Base-by-base conservation (phyloP, 2,329 filamentous ascomycete genomes). In the Diaporthe sp. region DNA sequence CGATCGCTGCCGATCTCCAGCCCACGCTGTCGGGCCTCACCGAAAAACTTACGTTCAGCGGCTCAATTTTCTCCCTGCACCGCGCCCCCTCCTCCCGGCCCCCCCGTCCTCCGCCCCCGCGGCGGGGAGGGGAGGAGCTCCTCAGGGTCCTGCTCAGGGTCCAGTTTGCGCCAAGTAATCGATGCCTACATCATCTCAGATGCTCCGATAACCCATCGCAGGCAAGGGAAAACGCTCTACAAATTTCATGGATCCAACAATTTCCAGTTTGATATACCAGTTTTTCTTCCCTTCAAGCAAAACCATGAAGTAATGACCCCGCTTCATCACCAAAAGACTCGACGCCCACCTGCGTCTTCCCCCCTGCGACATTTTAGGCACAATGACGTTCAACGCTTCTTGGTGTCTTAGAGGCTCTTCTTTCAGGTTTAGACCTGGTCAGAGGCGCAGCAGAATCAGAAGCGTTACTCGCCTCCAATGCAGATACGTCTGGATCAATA, bases 31-130 rank as follows among this genome's bases (percentile, higher is more conserved):
- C 73, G 71, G 73, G 56, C 58, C 66, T 71, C 50, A 47, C 73
- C 71, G 73, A 73, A 53, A 59, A 73, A 71, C 73, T 73, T 68
- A 73, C 71, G 73, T 73, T 73, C 35, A 19, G n/a, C 27, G 71
- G 63, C 58, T 66, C 44, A 55, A 58, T 35, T 22, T 71, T 73
- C 42, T 59, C 58, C 65, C 44, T 42, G 22, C 44, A 8, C 61
- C 39, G 19, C 39, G 15, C 42, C 42, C 8, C 42, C 42, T 47
- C 59, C 32, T 44, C 27, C n/a, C n/a, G n/a, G n/a, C n/a, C n/a
- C 22, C 42, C 39, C 39, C 39, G 39, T 42, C n/a, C 59, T n/a
- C 59, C 22, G 32, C 19, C 61, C 19, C 61, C 30, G 61, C 61
- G 12, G 44, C 61, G 30, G 61, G 59, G 61, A 66, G 30, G 61